Conservation (phyloP, 176 grass and related monocot species). For the Chloris gayana region DNA sequence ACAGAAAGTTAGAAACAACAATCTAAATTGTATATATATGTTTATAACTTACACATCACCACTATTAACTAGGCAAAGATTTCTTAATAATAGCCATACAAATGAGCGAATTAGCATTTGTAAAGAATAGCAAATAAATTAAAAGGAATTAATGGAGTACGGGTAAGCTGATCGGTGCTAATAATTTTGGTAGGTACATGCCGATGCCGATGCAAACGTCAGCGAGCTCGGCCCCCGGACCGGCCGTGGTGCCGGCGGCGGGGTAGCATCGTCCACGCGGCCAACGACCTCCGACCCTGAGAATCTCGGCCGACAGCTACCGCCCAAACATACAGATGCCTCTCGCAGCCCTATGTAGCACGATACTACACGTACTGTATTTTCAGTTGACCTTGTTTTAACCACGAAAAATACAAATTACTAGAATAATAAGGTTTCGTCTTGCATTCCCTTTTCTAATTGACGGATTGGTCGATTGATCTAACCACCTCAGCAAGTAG, state of each 20-base stretch:
- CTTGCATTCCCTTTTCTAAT: background rate
- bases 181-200: background rate
- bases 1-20: no score
- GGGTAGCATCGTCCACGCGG: slow-evolving; percentile 8
- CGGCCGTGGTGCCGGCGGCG: background rate
- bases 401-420: no score
- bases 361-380: no score
- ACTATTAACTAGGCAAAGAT: no score
- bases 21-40: no score
- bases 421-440: no score
- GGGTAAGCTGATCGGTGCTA: background rate
- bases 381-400: no score
- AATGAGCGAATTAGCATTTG: no score
- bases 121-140: background rate
- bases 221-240: background rate
- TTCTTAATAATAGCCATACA: no score
- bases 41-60: no score
- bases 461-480: slow-evolving; percentile 5
- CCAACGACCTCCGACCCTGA: slow-evolving; percentile 55
- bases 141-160: background rate
- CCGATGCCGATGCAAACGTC: background rate
- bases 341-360: no score
- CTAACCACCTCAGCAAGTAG: slow-evolving; percentile 56
- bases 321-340: no score
- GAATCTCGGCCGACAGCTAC: background rate